phyloP scores from a whole-genome alignment of 495 filamentous ascomycete genomes.

The Talaromyces ruber region DNA sequence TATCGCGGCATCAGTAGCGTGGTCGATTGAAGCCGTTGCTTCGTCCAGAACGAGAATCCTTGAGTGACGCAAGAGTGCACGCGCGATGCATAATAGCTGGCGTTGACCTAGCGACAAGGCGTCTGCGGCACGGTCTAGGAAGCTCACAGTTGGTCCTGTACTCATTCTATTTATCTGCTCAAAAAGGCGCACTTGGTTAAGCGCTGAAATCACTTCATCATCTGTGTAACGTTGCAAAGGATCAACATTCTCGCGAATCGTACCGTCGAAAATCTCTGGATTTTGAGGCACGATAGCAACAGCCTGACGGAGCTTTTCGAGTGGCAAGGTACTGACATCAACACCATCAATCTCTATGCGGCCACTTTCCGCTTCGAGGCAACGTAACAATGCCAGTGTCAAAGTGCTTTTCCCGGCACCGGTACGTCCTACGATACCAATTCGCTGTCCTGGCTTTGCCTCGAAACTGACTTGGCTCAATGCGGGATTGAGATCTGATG shows the following conservation, averaged over 20 bases:
- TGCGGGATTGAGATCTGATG: conserved; percentile 63
- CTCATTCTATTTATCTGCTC: neutral
- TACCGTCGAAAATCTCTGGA: conserved; percentile 80
- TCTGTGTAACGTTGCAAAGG: conserved; percentile 44
- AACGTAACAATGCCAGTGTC: conserved; percentile 74
- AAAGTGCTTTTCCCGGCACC: conserved; percentile 82
- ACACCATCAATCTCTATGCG: conserved; percentile 66
- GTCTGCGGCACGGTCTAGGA: neutral
- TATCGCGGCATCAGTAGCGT: conserved; percentile 74
- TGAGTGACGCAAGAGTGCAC: conserved; percentile 70
- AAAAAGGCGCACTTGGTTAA: conserved; percentile 33
- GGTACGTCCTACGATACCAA: conserved; percentile 34
- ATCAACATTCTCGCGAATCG: conserved; percentile 74
- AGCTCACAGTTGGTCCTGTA: neutral
- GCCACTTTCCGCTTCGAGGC: conserved; percentile 63
- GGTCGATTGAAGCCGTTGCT: conserved; percentile 81
- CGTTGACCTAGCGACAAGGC: conserved; percentile 75
- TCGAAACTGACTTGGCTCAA: conserved; percentile 66
- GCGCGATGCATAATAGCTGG: conserved; percentile 79
- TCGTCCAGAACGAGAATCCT: conserved; percentile 86
- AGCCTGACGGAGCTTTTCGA: conserved; percentile 62
- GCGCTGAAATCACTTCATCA: conserved; percentile 58
- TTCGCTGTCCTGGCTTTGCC: conserved; percentile 60
- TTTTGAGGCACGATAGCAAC: conserved; percentile 82
- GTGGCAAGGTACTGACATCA: conserved; percentile 63